Evolutionary conservation across 257 asterid genomes (phyloP), one percentile per base, ranked within the genome.

Genomic region (Phtheirospermum japonicum): DNA sequence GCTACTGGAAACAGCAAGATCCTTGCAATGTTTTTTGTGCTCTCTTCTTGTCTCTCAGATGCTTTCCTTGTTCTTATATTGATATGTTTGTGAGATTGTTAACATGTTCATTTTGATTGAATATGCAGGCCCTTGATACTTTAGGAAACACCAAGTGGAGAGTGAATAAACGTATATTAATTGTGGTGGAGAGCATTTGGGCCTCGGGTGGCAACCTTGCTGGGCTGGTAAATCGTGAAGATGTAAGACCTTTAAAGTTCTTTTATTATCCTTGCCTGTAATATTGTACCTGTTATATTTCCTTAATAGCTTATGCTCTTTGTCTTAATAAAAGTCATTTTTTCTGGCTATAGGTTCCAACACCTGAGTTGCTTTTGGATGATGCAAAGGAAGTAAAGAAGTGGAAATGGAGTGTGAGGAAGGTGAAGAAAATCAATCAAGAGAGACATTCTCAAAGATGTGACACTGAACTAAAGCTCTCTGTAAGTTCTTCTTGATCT

Each of bases 381-480:
- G 85, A 85, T 68, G 73, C 57, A 20, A 72, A 71, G 61, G 97
- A 86, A 75, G 69, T 78, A 56, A 80, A 83, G 63, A 82, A 63
- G 66, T 92, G 98, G 98, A 86, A 79, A 82, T 86, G 95, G 97
- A 82, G 78, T 56, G 75, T 77, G 73, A 70, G 89, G 74, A 92
- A 88, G 81, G 84, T 73, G 26, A 88, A 86, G 71, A 92, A 88
- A 80, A 77, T 84, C 70, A 92, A 87, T 77, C 90, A 70, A 74
- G 98, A 92, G 87, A 81, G 88, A 83, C 93, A 92, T 68, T 81
- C 95, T 53, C 86, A 76, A 72, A 79, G 98, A 86, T 92, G 98
- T 63, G 98, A 92, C 76, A 74, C 76, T 23, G 97, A 88, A 79
- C 82, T 88, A 71, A 92, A 92, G 85, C 93, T 92, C 65, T 86